Evolutionary conservation across 2,329 filamentous ascomycete species (phyloP), one percentile per base, ranked within the genome.

Genomic region (Hymenoscyphus occultus): DNA sequence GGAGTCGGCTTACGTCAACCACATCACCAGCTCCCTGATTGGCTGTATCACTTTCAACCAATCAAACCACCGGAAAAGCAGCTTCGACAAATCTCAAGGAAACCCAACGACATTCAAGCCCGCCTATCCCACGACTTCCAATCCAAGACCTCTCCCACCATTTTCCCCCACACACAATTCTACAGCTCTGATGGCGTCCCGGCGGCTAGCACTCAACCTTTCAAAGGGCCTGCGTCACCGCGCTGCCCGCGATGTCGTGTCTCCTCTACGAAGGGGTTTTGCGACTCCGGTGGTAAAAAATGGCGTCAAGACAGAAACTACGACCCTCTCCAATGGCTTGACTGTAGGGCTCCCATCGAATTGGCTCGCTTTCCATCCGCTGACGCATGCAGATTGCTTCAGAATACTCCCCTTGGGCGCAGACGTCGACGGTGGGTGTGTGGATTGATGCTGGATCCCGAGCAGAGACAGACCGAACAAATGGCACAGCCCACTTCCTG

Each of bases 401-500:
- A 75, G 94, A 99, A 81, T 91, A 98, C 84, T 97, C 93, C 71
- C 95, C 94, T 75, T 98, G 93, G 86, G 94, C 94, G 76, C 93
- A 98, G 85, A 98, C 95, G 69, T 97, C 93, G 76, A 98, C 94
- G 64, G 93, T 98, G 76, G 95, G 95, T 79, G 92, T 99, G 72
- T 99, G 95, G 93, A 99, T 99, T 80, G 96, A 99, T 82, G 94
- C 96, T 79, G 95, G 95, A 79, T 97, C 93, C 81, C 88, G 95
- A 81, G 93, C 95, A 80, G 95, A 99, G 86, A 99, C 95, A 74
- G 89, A 95, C 82, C 93, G 93, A 87, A 98, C 92, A 78, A 99
- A 98, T 84, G 95, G 95, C 82, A 99, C 95, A 75, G 95, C 95
- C 77, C 95, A 99, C 84, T 99, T 99, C 86, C 88, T 99, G 76